A percentile compares a stretch with the other conserved stretches of the same genome.
Conservation (phyloP, 2,329 filamentous ascomycete genomes). For the Cercospora janseana region DNA sequence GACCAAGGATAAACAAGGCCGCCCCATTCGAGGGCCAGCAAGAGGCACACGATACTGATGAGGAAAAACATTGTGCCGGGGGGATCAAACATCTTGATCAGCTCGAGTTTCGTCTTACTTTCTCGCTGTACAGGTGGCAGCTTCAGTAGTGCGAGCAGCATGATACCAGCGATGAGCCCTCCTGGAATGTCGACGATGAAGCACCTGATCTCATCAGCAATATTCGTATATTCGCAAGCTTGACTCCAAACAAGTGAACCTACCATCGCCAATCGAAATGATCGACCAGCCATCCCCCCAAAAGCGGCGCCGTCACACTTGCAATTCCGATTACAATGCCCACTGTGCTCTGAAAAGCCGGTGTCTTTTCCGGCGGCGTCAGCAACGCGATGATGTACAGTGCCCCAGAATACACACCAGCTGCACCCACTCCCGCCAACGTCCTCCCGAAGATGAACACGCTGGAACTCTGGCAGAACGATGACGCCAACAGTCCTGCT, state of each 20-base stretch:
- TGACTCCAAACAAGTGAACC: not conserved
- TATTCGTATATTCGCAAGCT: not conserved
- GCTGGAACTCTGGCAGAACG: not conserved
- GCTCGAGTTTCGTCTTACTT: not conserved
- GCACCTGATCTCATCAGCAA: not conserved
- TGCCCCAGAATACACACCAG: not conserved
- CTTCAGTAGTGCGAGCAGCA: not conserved
- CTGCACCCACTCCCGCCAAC: not conserved
- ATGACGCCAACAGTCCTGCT: not conserved
- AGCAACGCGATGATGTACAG: not conserved
- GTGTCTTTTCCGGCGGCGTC: not conserved
- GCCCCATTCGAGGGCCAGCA: constrained; percentile 51
- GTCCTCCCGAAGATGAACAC: constrained; percentile 1
- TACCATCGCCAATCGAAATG: not conserved
- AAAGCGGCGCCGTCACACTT: constrained; percentile 2
- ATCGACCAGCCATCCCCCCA: constrained; percentile 5
- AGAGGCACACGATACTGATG: constrained; percentile 40
- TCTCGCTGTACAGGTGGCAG: not conserved
- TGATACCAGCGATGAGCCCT: not conserved
- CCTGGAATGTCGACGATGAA: not conserved
- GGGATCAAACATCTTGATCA: constrained; percentile 37
- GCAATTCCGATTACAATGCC: constrained; percentile 2
- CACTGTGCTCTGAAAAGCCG: not conserved
- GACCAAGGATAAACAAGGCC: constrained; percentile 41
- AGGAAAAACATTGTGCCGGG: constrained; percentile 38